Evolutionary conservation across 225 moss, liverwort and hornwort genomes (phyloP), one percentile per base, ranked within the genome.

Genomic region (Physcomitrellopsis africana): DNA sequence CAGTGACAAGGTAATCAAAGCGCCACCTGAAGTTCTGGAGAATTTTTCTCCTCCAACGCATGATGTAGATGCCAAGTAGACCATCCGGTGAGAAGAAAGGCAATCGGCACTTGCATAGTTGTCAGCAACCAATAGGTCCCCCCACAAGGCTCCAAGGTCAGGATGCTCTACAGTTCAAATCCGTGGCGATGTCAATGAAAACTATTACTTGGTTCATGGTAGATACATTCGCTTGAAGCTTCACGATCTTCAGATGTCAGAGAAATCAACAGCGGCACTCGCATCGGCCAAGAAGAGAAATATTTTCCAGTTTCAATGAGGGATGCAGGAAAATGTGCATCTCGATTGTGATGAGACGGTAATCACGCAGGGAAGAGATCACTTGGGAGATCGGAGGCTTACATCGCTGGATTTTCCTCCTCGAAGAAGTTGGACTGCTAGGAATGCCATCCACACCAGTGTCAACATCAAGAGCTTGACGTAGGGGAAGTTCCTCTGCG

Each of bases 81-180:
- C 85, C 64, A 92, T 32, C 23, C 65, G 8, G 92, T 89, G 63
- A 91, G 79, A 11, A 80, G 63, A 54, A 89, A 15, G 56, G 92
- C 87, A 20, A 92, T 72, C 58, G 95, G 95, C 22, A 89, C 49
- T 77, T 95, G 95, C 26, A 63, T 62, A 10, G 56, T 51, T 16
- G 92, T 92, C 45, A 95, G 65, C 41, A 91, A 58, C 95, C 95
- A 92, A 84, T 93, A 92, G 16, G 73, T 86, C 19, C 74, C 45
- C 46, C 83, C 81, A 43, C 92, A 95, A 68, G 91, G 76, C 84
- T 77, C 61, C 57, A 94, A 42, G 14, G 87, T 86, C 11, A 92
- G 41, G 29, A 94, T 59, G 23, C 88, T 88, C 91, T 91, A 70
- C 64, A 78, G 52, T 46, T 70, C 46, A 11, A 29, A 63, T 51